Evolutionary conservation across 2,329 filamentous ascomycete species (phyloP).

Genomic region (Mycogone perniciosa): DNA sequence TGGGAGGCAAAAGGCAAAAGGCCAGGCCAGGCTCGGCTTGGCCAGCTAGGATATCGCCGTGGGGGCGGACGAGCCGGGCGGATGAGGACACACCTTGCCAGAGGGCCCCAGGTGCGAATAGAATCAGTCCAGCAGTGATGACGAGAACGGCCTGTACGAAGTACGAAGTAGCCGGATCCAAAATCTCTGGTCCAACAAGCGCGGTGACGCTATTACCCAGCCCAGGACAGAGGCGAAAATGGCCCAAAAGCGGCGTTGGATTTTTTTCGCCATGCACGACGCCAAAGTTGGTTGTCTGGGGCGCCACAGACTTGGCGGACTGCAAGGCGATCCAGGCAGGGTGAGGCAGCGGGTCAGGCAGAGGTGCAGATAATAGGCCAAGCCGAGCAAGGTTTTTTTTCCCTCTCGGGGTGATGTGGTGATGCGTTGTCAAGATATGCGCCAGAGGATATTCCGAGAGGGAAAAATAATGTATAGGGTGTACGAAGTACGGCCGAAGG

Average conservation of each 20-base stretch:
- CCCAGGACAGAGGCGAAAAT: background rate
- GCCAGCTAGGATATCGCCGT: constrained; percentile 1
- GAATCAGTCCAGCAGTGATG: background rate
- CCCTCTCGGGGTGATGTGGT: constrained; percentile 25
- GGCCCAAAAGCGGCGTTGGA: constrained; percentile 21
- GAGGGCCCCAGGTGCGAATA: background rate
- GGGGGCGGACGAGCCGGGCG: constrained; percentile 11
- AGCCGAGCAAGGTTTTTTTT: background rate
- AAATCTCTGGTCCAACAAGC: constrained; percentile 19
- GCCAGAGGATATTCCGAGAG: constrained; percentile 27
- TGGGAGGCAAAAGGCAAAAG: constrained; percentile 5
- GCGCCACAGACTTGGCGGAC: background rate
- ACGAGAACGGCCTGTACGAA: too few relatives aligned
- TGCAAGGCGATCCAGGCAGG: constrained; percentile 5
- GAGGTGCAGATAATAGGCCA: constrained; percentile 14
- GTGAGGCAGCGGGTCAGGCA: constrained; percentile 23
- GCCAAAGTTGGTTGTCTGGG: constrained; percentile 3
- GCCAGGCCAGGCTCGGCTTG: constrained; percentile 4
- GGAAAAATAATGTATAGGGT: constrained; percentile 5
- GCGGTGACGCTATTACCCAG: constrained; percentile 24
- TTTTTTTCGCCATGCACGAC: constrained; percentile 13
- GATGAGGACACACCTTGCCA: constrained; percentile 21
- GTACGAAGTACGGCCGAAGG: too few relatives aligned
- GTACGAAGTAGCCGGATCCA: too few relatives aligned
- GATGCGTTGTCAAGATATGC: constrained; percentile 46